Conservation (phyloP, 2,329 filamentous ascomycete genomes). For the Macrophomina pseudophaseolina region DNA sequence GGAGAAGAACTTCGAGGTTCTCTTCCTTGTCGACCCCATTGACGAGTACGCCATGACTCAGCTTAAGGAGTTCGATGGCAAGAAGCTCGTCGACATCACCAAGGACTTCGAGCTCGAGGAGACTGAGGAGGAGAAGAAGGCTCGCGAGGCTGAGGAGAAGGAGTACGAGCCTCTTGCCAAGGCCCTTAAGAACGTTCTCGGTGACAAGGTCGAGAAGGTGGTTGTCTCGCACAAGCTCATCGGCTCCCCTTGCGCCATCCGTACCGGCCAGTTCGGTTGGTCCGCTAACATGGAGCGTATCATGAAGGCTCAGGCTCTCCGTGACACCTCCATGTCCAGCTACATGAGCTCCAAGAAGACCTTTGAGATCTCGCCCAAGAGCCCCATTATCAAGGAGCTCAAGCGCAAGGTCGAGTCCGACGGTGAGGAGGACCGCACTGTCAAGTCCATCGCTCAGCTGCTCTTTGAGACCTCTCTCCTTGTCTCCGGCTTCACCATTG, state of each 20-base stretch:
- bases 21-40: slow-evolving; percentile 99
- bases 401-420: slow-evolving; percentile 99
- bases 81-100: slow-evolving; percentile 99
- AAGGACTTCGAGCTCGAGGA: slow-evolving; percentile 99
- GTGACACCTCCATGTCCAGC: slow-evolving; percentile 98
- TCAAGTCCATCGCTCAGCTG: slow-evolving; percentile 98
- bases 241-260: slow-evolving; percentile 94
- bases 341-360: slow-evolving; percentile 99
- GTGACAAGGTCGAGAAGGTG: slow-evolving; percentile 99
- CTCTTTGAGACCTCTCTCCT: slow-evolving; percentile 98
- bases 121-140: slow-evolving; percentile 98
- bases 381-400: slow-evolving; percentile 96
- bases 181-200: slow-evolving; percentile 97
- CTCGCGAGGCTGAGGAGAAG: slow-evolving; percentile 96
- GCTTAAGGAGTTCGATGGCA: slow-evolving; percentile 99
- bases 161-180: slow-evolving; percentile 95
- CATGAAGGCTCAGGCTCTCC: slow-evolving; percentile 99
- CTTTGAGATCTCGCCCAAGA: slow-evolving; percentile 99
- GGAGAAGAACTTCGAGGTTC: slow-evolving; percentile 99
- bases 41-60: slow-evolving; percentile 99
- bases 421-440: slow-evolving; percentile 97
- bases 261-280: slow-evolving; percentile 99
- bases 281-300: slow-evolving; percentile 99
- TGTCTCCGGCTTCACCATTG: slow-evolving; percentile 99
- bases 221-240: slow-evolving; percentile 98